Evolutionary conservation across 2,329 filamentous ascomycete species (phyloP).

Genomic region (Pseudocercospora pini-densiflorae): DNA sequence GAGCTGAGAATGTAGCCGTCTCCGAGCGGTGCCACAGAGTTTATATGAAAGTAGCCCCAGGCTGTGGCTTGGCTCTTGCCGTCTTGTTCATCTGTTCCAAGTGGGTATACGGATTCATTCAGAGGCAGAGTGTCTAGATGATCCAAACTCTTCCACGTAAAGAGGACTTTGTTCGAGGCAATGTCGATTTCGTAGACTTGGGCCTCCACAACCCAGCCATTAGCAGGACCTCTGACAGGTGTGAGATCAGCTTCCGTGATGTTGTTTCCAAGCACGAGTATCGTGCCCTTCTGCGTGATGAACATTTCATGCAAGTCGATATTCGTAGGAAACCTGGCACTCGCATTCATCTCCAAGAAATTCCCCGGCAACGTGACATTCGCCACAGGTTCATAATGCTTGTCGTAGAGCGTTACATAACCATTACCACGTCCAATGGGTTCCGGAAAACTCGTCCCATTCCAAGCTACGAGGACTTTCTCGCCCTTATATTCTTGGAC

Average conservation of each 20-base stretch:
- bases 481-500: conserved; percentile 24
- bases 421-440: conserved; percentile 29
- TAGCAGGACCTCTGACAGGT: conserved; percentile 32
- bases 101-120: conserved; percentile 39
- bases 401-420: conserved; percentile 21
- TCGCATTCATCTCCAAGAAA: conserved; percentile 20
- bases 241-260: conserved; percentile 37
- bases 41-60: conserved; percentile 34
- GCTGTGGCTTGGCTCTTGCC: conserved; percentile 21
- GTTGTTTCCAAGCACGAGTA: conserved; percentile 38
- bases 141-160: conserved; percentile 44
- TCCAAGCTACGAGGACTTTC: conserved; percentile 27
- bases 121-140: conserved; percentile 40
- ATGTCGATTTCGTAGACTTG: conserved; percentile 41
- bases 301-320: conserved; percentile 44
- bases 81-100: conserved; percentile 27
- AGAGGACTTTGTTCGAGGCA: conserved; percentile 41
- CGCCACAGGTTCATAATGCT: conserved; percentile 25
- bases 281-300: conserved; percentile 38
- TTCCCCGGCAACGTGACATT: conserved; percentile 25
- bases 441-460: conserved; percentile 25
- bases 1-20: conserved; percentile 30
- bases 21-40: conserved; percentile 24
- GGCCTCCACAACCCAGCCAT: conserved; percentile 41
- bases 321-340: conserved; percentile 21